Conservation (phyloP, 208 protist genomes). For the Crithidia brevicula region DNA sequence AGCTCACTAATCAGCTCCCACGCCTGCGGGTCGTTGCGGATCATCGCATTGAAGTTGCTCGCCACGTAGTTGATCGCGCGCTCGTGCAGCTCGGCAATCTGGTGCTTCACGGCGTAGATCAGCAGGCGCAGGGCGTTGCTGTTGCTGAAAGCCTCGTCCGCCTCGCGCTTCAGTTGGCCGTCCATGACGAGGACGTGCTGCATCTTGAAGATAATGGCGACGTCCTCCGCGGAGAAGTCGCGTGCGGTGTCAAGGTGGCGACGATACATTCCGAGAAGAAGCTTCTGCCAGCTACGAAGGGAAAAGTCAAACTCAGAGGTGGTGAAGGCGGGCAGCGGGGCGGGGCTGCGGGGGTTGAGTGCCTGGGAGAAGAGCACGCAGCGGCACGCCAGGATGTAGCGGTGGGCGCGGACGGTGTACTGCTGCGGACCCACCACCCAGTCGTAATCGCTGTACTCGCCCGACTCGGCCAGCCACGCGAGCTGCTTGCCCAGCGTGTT, state of each 20-base stretch:
- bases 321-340: conserved; percentile 58
- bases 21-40: conserved; percentile 78
- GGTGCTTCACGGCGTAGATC: conserved; percentile 86
- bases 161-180: conserved; percentile 83
- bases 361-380: conserved; percentile 79
- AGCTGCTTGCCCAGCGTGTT: conserved; percentile 83
- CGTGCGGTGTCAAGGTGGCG: conserved; percentile 69
- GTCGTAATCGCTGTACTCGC: conserved; percentile 88
- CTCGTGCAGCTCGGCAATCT: conserved; percentile 81
- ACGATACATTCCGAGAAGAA: conserved; percentile 73
- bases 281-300: conserved; percentile 82
- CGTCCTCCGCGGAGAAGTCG: conserved; percentile 85
- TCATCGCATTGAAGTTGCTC: conserved; percentile 64
- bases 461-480: conserved; percentile 77
- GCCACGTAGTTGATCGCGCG: conserved; percentile 73
- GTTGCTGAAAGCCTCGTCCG: conserved; percentile 73
- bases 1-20: conserved; percentile 88
- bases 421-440: conserved; percentile 78
- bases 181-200: conserved; percentile 81
- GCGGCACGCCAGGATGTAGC: conserved; percentile 86
- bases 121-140: conserved; percentile 81
- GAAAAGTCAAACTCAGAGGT: conserved; percentile 84
- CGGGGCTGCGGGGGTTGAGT: conserved; percentile 50
- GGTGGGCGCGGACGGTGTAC: conserved; percentile 72
- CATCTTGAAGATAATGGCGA: conserved; percentile 88